Percentiles rank a stretch among this genome's conserved stretches.
phyloP scores from a whole-genome alignment of 371 early-diverging fungal species.

The Actinomortierella ambigua region DNA sequence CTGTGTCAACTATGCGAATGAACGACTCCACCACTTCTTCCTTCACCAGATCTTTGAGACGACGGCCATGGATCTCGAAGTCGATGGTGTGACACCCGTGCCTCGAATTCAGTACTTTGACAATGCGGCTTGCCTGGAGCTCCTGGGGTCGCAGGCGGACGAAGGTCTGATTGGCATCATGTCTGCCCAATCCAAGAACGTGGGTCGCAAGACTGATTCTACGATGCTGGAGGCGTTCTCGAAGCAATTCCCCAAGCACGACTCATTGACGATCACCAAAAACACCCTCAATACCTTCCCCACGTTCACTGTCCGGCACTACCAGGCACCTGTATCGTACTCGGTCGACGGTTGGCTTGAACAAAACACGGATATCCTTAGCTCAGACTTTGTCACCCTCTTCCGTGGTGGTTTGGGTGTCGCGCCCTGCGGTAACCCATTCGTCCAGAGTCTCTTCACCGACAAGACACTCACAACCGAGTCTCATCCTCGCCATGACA shows the following conservation, averaged over 20 bases:
- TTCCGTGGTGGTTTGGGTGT: slow-evolving; percentile 64
- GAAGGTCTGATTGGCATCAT: slow-evolving; percentile 71
- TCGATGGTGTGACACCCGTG: slow-evolving; percentile 57
- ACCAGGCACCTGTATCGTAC: slow-evolving; percentile 72
- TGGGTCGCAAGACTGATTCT: slow-evolving; percentile 43
- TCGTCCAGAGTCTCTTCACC: slow-evolving; percentile 83
- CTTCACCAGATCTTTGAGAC: slow-evolving; percentile 72
- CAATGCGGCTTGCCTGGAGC: slow-evolving; percentile 66
- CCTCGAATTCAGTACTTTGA: slow-evolving; percentile 61
- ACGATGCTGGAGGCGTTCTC: slow-evolving; percentile 51
- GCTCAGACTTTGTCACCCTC: slow-evolving; percentile 84
- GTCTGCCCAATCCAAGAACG: slow-evolving; percentile 53
- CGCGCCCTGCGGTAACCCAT: slow-evolving; percentile 69
- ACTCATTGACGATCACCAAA: slow-evolving; percentile 30
- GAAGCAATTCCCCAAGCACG: slow-evolving; percentile 41
- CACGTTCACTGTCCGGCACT: slow-evolving; percentile 81
- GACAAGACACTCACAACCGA: slow-evolving; percentile 81
- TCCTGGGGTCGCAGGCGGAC: slow-evolving; percentile 54
- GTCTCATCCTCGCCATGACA: slow-evolving; percentile 80
- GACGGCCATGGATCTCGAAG: slow-evolving; percentile 55
- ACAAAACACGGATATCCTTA: slow-evolving; percentile 73
- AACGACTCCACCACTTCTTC: slow-evolving; percentile 79
- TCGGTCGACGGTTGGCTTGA: slow-evolving; percentile 71
- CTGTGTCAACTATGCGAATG: slow-evolving; percentile 84
- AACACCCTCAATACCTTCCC: slow-evolving; percentile 46